phyloP scores from a whole-genome alignment of 148 eudicot species.

The Dysphania ambrosioides region DNA sequence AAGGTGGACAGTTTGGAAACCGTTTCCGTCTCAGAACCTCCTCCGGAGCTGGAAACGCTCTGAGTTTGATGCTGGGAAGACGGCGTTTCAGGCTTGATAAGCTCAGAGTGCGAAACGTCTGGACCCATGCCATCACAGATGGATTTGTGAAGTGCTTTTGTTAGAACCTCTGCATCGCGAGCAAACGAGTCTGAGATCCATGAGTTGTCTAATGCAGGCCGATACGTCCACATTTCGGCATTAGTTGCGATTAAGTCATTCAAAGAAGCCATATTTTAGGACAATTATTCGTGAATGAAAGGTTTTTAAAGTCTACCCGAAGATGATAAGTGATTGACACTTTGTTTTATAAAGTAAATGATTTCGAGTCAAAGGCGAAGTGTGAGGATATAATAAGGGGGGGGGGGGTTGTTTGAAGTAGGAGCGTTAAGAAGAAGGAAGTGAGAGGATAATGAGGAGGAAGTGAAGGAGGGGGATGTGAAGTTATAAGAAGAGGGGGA shows the following conservation, averaged over 20 bases:
- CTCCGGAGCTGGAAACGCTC: conserved; percentile 17
- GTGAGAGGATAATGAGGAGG: neutral
- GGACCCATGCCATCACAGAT: neutral
- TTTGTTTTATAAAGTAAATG: no score
- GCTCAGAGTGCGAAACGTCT: neutral
- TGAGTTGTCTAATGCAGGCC: conserved; percentile 37
- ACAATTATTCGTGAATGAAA: no score
- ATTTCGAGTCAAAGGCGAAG: no score
- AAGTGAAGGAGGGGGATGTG: neutral
- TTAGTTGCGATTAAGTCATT: conserved; percentile 35
- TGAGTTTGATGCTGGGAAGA: neutral
- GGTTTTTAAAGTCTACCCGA: no score
- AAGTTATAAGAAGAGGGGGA: no score
- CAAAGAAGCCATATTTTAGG: conserved; percentile 60
- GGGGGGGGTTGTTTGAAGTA: no score
- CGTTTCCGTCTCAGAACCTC: conserved; percentile 21
- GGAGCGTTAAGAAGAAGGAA: neutral
- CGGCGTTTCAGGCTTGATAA: conserved; percentile 20
- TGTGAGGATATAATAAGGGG: no score
- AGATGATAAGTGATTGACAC: no score
- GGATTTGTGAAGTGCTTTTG: conserved; percentile 28
- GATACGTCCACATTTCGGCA: conserved; percentile 53
- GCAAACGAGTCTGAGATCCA: conserved; percentile 59
- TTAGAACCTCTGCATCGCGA: conserved; percentile 48
- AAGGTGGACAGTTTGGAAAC: conserved; percentile 28